Evolutionary conservation across 1,284 basidiomycete genomes (phyloP), one percentile per base, ranked within the genome.

Genomic region (Rhodotorula mucilaginosa): DNA sequence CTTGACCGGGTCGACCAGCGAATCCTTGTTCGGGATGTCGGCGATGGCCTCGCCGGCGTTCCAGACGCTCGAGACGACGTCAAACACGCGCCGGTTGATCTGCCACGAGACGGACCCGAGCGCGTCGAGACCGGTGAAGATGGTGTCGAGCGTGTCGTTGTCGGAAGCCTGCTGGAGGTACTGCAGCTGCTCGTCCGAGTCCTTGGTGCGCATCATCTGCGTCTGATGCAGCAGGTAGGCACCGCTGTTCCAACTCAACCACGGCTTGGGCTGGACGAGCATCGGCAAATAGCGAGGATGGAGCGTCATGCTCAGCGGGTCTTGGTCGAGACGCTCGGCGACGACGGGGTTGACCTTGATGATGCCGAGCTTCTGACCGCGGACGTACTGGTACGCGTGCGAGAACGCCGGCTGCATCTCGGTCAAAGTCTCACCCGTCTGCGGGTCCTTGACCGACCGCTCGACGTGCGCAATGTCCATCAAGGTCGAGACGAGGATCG

Each of bases 241-340:
- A 21, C 96, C 97, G 57, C 89, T 84, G 71, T 91, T 87, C 78
- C 89, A 86, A 68, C 84, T 85, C 1, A 90, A 80, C 96, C 96
- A 99, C 0, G 91, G 91, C 76, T 89, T 89, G 1, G 97, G 96
- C 70, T 89, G 89, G 31, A 97, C 88, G 3, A 99, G 86, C 96
- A 99, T 99, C 13, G 96, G 96, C 59, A 99, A 85, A 81, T 97
- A 92, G 13, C 95, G 90, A 21, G 96, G 93, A 81, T 96, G 93
- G 16, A 98, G 83, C 0, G 91, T 88, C 65, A 89, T 87, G n/a
- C 85, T 83, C 8, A 95, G 80, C 51, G 84, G 85, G 76, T 97
- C 95, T 72, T 87, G 88, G 13, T 91, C 89, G 70, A 99, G 84
- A 3, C 90, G 87, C 29, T 90, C 87, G 2, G 89, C 85, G 16